These are phyloP conservation scores for Phytophthora capsici DNA, from an alignment of 352 stramenopile species.

Conservation along the genomic window DNA sequence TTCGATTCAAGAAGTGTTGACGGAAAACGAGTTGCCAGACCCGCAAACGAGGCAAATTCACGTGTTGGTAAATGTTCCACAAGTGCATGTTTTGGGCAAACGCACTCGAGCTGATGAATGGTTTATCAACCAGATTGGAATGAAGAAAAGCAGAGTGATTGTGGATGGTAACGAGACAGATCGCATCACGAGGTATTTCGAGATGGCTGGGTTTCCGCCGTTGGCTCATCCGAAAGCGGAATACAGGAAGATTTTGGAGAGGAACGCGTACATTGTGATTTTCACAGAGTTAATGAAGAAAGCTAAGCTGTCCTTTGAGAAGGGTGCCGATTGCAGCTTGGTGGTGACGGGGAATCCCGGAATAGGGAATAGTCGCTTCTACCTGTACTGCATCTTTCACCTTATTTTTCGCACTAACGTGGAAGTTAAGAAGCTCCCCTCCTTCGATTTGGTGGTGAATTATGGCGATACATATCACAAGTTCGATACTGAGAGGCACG, in stretches of 20 bases:
- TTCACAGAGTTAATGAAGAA: background rate
- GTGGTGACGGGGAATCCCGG: slow-evolving; percentile 33
- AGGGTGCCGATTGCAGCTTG: slow-evolving; percentile 1
- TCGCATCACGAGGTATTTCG: too few relatives aligned
- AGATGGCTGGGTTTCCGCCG: too few relatives aligned
- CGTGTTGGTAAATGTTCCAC: too few relatives aligned
- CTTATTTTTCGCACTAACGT: background rate
- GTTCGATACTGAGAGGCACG: background rate
- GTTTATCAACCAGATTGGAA: too few relatives aligned
- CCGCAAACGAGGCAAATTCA: too few relatives aligned
- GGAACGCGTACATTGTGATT: background rate
- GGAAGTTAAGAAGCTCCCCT: background rate
- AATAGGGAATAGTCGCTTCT: slow-evolving; percentile 30
- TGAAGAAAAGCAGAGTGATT: too few relatives aligned
- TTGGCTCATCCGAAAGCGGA: background rate
- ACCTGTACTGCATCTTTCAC: too few relatives aligned
- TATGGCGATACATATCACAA: slow-evolving; percentile 1
- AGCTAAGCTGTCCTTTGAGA: background rate
- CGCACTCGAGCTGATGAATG: too few relatives aligned
- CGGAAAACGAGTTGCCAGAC: too few relatives aligned
- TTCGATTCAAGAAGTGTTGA: too few relatives aligned
- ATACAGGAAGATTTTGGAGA: background rate
- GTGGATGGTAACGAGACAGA: too few relatives aligned
- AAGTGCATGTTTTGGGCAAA: too few relatives aligned
- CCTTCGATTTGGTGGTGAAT: slow-evolving; percentile 28